Conservation (phyloP, 2,329 filamentous ascomycete species). For the Ceratocystis lukuohia region DNA sequence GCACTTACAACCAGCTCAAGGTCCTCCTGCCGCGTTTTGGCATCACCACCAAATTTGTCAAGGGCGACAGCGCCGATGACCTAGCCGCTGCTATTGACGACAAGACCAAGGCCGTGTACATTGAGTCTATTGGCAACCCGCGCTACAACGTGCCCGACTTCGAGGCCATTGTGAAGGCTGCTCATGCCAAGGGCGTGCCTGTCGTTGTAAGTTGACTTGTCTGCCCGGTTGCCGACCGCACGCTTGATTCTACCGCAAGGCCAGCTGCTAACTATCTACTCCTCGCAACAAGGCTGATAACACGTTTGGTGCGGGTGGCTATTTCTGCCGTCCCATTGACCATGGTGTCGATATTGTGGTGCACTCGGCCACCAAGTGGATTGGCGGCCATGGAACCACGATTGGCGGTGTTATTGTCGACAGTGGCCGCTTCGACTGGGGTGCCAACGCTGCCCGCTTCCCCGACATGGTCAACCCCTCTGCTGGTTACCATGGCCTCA, state of each 20-base stretch:
- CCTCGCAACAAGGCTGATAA: conserved; percentile 56
- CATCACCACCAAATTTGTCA: conserved; percentile 76
- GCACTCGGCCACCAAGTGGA: conserved; percentile 94
- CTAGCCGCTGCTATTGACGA: conserved; percentile 77
- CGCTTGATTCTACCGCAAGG: neutral
- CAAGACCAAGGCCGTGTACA: conserved; percentile 80
- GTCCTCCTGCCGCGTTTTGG: conserved; percentile 77
- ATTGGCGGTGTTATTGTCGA: conserved; percentile 79
- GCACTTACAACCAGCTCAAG: conserved; percentile 96
- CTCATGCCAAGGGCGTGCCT: conserved; percentile 54
- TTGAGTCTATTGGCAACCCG: conserved; percentile 90
- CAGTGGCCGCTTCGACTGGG: conserved; percentile 89
- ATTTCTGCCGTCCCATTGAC: conserved; percentile 72
- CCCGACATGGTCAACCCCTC: conserved; percentile 84
- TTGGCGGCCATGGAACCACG: conserved; percentile 87
- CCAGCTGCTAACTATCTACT: neutral
- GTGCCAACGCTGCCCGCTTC: conserved; percentile 68
- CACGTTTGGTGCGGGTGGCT: conserved; percentile 88
- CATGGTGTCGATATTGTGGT: conserved; percentile 90
- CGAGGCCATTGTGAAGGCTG: conserved; percentile 69
- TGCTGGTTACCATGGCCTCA: conserved; percentile 81
- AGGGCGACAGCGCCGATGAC: conserved; percentile 65
- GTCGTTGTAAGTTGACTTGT: conserved; percentile 38
- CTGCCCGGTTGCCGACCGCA: neutral
- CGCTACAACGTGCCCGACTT: conserved; percentile 88